Evolutionary conservation across 2,329 filamentous ascomycete genomes (phyloP), one percentile per base, ranked within the genome.

Genomic region (Rutstroemia sydowiana): DNA sequence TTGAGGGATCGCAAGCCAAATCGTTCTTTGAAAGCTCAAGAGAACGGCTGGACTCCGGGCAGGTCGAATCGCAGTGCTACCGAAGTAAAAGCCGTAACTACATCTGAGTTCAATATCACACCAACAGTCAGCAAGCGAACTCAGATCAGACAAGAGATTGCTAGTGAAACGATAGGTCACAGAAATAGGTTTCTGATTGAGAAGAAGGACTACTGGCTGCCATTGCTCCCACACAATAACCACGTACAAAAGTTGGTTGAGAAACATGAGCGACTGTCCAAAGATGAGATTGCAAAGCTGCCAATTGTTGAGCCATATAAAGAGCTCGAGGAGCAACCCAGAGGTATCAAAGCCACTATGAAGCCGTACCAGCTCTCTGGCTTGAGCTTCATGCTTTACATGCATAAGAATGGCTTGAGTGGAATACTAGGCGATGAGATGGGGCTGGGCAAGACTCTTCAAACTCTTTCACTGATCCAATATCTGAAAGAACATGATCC

Each of bases 291-390:
- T 8, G 48, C 57, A 4, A 50, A 50, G 26, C 9, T 37, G 20
- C 64, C 61, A 26, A 45, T 39, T 3, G 52, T 56, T 16, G 57
- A 57, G 1, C 58, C 65, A 34, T 64, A 66, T 45, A 46, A 60
- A 46, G 62, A 65, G 51, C 57, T 66, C 28, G 57, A 57, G 23
- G 44, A 34, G 9, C 63, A 66, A 36, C 63, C 65, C 1, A 43
- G 45, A 10, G 63, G 63, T 6, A 70, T 81, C 11, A 73, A 61
- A 1, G 77, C 77, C 0, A 69, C 60, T 0, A 73, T 78, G 65
- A 78, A 77, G 57, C 69, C 73, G 3, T 76, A 78, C 43, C 75
- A 77, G 53, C 60, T 77, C 0, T 69, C 72, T 3, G 75, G 75
- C 1, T 63, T 78, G 0, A 74, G 72, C 0, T 77, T 76, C 58